A percentile compares a stretch with the other conserved stretches of the same genome.
Evolutionary conservation across 257 asterid genomes (phyloP).

Genomic region (Lycium ferocissimum): DNA sequence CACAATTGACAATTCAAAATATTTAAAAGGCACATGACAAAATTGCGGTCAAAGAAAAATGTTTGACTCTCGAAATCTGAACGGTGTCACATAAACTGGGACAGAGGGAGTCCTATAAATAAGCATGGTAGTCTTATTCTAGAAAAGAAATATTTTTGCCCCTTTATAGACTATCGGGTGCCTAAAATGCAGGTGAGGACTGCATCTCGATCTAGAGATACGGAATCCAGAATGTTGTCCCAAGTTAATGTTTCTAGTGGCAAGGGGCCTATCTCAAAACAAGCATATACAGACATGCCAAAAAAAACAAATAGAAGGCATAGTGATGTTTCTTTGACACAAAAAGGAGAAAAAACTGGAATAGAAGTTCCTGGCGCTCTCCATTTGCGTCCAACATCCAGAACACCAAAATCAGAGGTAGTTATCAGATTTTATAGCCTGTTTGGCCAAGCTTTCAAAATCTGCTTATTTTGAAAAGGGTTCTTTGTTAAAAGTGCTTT

Average conservation of each 20-base stretch:
- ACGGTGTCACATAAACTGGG: too few species aligned
- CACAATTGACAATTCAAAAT: too few species aligned
- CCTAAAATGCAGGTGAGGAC: conserved; percentile 47
- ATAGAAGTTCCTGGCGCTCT: conserved; percentile 39
- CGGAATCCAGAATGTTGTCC: conserved; percentile 41
- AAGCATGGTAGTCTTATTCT: neutral
- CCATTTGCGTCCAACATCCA: conserved; percentile 37
- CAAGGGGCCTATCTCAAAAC: conserved; percentile 37
- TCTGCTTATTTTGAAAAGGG: too few species aligned
- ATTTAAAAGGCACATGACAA: too few species aligned
- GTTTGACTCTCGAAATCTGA: too few species aligned
- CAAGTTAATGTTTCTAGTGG: conserved; percentile 41
- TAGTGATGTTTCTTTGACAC: conserved; percentile 36
- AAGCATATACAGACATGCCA: conserved; percentile 41
- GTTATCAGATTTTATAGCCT: neutral
- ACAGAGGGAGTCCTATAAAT: too few species aligned
- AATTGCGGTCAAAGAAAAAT: too few species aligned
- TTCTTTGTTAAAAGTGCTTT: too few species aligned
- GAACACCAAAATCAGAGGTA: conserved; percentile 54
- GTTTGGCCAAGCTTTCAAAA: too few species aligned
- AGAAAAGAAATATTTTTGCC: neutral
- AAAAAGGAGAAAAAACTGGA: conserved; percentile 44
- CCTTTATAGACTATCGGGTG: neutral
- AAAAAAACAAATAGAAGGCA: conserved; percentile 44
- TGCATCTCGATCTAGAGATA: conserved; percentile 40